Evolutionary conservation across 805 yeast species (phyloP).

Genomic region (Candida parachauliodes): DNA sequence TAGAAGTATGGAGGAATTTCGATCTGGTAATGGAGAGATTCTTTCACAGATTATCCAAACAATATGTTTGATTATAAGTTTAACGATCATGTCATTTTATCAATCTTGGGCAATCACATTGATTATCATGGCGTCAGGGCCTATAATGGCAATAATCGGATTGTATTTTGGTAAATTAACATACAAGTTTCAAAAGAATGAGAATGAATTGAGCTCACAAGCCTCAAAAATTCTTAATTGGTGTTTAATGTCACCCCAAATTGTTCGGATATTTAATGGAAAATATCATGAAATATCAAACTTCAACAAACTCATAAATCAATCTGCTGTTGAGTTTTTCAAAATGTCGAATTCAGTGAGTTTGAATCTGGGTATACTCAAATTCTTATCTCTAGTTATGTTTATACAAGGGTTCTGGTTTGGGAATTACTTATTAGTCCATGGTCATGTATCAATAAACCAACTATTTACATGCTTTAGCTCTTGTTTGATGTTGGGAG

Average conservation of each 20-base stretch:
- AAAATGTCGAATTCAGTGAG: conserved; percentile 46
- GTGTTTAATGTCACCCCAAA: conserved; percentile 56
- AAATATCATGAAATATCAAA: conserved; percentile 47
- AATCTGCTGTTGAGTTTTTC: conserved; percentile 38
- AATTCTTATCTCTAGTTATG: conserved; percentile 61
- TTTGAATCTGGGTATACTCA: conserved; percentile 53
- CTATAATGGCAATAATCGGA: conserved; percentile 55
- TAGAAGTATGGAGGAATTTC: conserved; percentile 69
- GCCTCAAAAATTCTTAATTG: conserved; percentile 68
- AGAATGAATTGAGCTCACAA: conserved; percentile 52
- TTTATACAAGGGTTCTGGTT: conserved; percentile 93
- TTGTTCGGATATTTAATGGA: conserved; percentile 62
- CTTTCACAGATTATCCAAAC: conserved; percentile 56
- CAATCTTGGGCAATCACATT: conserved; percentile 85
- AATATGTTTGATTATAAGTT: conserved; percentile 48
- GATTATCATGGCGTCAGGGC: conserved; percentile 70
- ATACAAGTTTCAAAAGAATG: conserved; percentile 45
- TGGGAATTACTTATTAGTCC: conserved; percentile 65
- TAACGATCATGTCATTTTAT: conserved; percentile 62
- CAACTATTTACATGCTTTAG: conserved; percentile 79
- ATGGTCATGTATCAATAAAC: conserved; percentile 50
- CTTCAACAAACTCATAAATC: conserved; percentile 35
- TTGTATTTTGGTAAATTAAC: conserved; percentile 49
- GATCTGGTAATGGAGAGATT: conserved; percentile 66
- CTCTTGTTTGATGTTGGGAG: conserved; percentile 72